Percentiles rank a stretch among this genome's conserved stretches.
Evolutionary conservation across 306 rosid species (phyloP).

Genomic region (Cicer bijugum): DNA sequence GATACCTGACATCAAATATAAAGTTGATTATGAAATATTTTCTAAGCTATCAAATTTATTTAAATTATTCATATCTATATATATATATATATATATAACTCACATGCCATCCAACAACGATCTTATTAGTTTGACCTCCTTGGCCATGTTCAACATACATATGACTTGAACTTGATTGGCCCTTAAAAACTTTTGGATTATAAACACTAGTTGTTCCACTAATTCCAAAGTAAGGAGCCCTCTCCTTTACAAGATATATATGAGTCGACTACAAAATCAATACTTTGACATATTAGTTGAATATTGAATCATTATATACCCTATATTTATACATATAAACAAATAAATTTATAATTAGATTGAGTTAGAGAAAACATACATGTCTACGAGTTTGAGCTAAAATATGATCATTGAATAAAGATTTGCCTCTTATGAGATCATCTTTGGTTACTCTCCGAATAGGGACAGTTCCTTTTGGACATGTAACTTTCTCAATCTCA

Average conservation of each 20-base stretch:
- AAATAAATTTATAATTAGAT: background rate
- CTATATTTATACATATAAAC: background rate
- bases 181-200: background rate
- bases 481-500: background rate
- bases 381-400: background rate
- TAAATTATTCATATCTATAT: too few relatives aligned
- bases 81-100: background rate
- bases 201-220: background rate
- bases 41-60: too few relatives aligned
- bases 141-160: background rate
- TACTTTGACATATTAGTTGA: background rate
- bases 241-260: fast-evolving
- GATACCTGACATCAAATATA: too few relatives aligned
- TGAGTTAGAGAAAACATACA: background rate
- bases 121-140: background rate
- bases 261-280: conserved; percentile 7
- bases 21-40: too few relatives aligned
- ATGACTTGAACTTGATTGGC: background rate
- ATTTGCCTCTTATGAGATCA: background rate
- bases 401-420: background rate
- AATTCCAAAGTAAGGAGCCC: background rate
- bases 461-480: background rate
- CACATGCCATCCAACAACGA: conserved; percentile 4
- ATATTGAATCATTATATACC: background rate
- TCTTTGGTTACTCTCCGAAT: conserved; percentile 24